Percentiles rank a stretch among this genome's conserved stretches.
Conservation (phyloP, 2,329 filamentous ascomycete genomes). For the Gliomastix tumulicola region DNA sequence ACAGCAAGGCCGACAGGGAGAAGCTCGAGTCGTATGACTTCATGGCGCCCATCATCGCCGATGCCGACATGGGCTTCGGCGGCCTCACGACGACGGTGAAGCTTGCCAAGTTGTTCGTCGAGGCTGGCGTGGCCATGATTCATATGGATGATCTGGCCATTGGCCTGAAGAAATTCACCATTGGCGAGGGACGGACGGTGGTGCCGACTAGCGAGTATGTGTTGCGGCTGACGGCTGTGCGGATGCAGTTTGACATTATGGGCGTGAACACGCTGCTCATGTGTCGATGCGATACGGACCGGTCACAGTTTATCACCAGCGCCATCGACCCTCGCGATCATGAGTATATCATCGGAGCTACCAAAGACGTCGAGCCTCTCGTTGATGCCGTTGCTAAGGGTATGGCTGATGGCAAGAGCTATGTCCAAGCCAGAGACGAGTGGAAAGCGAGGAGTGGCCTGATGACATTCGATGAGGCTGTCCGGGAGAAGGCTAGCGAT, state of each 20-base stretch:
- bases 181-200: constrained; percentile 28
- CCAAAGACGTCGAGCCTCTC: constrained; percentile 12
- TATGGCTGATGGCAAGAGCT: constrained; percentile 14
- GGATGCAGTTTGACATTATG: constrained; percentile 32
- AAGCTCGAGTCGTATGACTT: constrained; percentile 28
- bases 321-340: constrained; percentile 26
- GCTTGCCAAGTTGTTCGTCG: constrained; percentile 30
- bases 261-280: constrained; percentile 27
- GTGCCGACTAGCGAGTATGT: constrained; percentile 31
- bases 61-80: constrained; percentile 35
- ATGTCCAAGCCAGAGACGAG: constrained; percentile 15
- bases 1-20: constrained; percentile 18
- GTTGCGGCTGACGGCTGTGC: constrained; percentile 21
- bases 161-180: constrained; percentile 34
- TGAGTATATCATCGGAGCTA: constrained; percentile 28
- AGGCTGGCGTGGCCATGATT: constrained; percentile 32
- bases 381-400: constrained; percentile 3
- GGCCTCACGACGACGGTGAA: constrained; percentile 29
- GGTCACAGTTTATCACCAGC: constrained; percentile 28
- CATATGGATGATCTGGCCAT: constrained; percentile 34
- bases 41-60: constrained; percentile 29
- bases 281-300: constrained; percentile 27
- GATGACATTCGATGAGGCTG: constrained; percentile 25
- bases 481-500: constrained; percentile 14
- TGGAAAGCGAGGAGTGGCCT: constrained; percentile 22